These are phyloP conservation scores for Omphalea diandra DNA, from an alignment of 441 rosid genomes.

Conservation along the genomic window DNA sequence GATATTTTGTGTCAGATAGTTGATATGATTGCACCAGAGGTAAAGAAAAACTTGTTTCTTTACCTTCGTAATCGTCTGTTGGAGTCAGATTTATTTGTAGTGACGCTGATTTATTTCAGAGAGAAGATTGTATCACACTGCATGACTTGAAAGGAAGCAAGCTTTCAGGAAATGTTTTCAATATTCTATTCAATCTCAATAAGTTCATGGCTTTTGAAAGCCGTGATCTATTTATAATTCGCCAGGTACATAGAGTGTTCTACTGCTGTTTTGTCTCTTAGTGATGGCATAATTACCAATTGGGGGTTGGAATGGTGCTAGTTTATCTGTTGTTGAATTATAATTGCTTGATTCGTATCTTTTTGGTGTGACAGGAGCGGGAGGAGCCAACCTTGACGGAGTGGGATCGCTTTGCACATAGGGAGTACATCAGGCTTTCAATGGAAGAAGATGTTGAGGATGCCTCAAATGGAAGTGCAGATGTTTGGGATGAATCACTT, in stretches of 20 bases:
- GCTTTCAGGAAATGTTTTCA: conserved; percentile 91
- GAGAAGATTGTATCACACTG: conserved; percentile 56
- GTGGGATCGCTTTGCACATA: conserved; percentile 97
- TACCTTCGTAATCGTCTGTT: background rate
- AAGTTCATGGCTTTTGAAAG: conserved; percentile 96
- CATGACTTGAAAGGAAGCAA: conserved; percentile 72
- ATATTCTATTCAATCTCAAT: conserved; percentile 93
- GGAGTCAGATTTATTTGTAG: background rate
- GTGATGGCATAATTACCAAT: background rate
- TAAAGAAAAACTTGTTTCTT: conserved; percentile 25
- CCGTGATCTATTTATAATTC: conserved; percentile 92
- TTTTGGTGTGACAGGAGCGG: conserved; percentile 65
- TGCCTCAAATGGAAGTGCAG: conserved; percentile 92
- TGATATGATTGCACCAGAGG: conserved; percentile 91
- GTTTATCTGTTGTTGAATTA: conserved; percentile 8
- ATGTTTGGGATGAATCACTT: conserved; percentile 93
- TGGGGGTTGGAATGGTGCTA: background rate
- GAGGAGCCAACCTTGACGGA: conserved; percentile 93
- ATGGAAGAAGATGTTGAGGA: conserved; percentile 99
- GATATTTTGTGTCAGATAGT: conserved; percentile 93
- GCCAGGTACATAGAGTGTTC: conserved; percentile 53
- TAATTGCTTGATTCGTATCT: background rate
- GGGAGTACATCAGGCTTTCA: conserved; percentile 94
- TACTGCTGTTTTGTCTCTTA: background rate
- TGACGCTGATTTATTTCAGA: conserved; percentile 38